Percentiles rank a stretch among this genome's conserved stretches.
These are phyloP conservation scores for Penicillium sp. DNA, from an alignment of 2,329 filamentous ascomycete genomes.

Conservation along the genomic window DNA sequence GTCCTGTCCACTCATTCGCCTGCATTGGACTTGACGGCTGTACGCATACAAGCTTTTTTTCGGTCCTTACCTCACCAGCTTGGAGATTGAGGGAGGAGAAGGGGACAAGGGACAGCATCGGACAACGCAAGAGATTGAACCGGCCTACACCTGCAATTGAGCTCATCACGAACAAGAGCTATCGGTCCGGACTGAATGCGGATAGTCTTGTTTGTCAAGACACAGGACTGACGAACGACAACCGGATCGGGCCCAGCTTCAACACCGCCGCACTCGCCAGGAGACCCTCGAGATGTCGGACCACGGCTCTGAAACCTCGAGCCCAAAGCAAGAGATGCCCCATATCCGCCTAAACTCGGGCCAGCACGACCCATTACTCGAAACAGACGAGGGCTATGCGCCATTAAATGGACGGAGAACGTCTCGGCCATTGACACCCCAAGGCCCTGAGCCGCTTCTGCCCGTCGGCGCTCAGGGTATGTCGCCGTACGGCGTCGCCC, in stretches of 20 bases:
- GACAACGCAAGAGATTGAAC: neutral
- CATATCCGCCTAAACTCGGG: constrained; percentile 67
- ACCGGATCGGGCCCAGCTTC: neutral
- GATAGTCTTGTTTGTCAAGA: neutral
- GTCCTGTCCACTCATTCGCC: constrained; percentile 29
- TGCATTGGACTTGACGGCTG: constrained; percentile 16
- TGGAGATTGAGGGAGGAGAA: neutral
- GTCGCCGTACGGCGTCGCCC: constrained; percentile 50
- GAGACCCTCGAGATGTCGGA: constrained; percentile 21
- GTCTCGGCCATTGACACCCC: constrained; percentile 29
- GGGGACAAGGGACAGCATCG: neutral
- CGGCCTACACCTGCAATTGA: neutral
- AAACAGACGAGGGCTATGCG: constrained; percentile 33
- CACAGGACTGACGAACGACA: neutral
- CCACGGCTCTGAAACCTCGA: constrained; percentile 13
- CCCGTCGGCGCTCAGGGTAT: constrained; percentile 18
- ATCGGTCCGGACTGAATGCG: neutral
- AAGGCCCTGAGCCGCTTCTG: constrained; percentile 6
- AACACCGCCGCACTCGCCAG: neutral
- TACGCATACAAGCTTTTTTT: neutral
- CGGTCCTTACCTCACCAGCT: constrained; percentile 5
- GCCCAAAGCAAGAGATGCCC: constrained; percentile 41
- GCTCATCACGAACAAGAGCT: neutral
- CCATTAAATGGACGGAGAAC: constrained; percentile 19
- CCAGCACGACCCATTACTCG: constrained; percentile 53